Percentiles rank a stretch among this genome's conserved stretches.
phyloP scores from a whole-genome alignment of 306 rosid species.

The Malus asiatica region DNA sequence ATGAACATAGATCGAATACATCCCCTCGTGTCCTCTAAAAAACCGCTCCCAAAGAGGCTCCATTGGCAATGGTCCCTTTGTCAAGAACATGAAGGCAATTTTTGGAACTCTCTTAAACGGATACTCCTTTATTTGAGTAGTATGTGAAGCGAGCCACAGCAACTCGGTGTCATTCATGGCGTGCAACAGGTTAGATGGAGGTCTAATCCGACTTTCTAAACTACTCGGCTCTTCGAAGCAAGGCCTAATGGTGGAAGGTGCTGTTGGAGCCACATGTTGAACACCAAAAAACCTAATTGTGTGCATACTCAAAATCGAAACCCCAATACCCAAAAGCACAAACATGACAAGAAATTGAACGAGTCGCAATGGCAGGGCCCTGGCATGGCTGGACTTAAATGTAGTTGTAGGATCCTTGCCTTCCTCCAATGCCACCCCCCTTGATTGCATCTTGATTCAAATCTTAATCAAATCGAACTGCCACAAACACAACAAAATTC shows the following conservation, averaged over 20 bases:
- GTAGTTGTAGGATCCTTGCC: slow-evolving; percentile 56
- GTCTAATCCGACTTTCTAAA: slow-evolving; percentile 57
- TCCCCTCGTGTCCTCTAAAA: slow-evolving; percentile 52
- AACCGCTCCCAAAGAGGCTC: slow-evolving; percentile 92
- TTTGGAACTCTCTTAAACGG: slow-evolving; percentile 75
- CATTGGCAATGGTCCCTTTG: slow-evolving; percentile 92
- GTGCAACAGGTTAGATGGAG: slow-evolving; percentile 65
- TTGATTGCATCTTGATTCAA: slow-evolving; percentile 45
- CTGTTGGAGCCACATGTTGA: slow-evolving; percentile 36
- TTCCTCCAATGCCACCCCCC: slow-evolving; percentile 62
- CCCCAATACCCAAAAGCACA: slow-evolving; percentile 58
- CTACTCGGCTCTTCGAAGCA: slow-evolving; percentile 47
- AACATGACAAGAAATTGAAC: slow-evolving; percentile 63
- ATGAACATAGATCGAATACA: slow-evolving; percentile 77
- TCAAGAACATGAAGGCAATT: slow-evolving; percentile 98
- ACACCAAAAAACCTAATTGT: slow-evolving; percentile 58
- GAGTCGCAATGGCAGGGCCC: slow-evolving; percentile 66
- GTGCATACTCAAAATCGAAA: slow-evolving; percentile 70
- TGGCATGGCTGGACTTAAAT: slow-evolving; percentile 37
- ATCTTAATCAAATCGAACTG: slow-evolving; percentile 25
- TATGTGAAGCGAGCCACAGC: slow-evolving; percentile 76
- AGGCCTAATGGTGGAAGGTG: slow-evolving; percentile 39
- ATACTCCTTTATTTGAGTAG: slow-evolving; percentile 48
- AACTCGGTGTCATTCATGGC: slow-evolving; percentile 72
- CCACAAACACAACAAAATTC: not conserved